These are phyloP conservation scores for Gaeumannomyces sp. DNA, from an alignment of 2,329 filamentous ascomycete genomes.

Conservation along the genomic window DNA sequence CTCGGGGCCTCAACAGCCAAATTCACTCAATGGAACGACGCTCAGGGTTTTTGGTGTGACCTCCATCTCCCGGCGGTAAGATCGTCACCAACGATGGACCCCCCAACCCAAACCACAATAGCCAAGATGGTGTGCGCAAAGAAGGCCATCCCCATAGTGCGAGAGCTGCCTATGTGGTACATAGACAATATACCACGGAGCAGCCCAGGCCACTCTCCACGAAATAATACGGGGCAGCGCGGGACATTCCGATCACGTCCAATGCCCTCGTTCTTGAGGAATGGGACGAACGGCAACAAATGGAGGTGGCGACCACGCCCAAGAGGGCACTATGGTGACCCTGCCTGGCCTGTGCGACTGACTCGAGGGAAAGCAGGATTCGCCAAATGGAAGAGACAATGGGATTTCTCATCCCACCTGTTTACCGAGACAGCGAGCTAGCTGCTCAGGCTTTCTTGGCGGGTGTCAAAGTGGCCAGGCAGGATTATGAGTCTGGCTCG, in stretches of 20 bases:
- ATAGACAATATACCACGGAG: neutral
- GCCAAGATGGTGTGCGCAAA: neutral
- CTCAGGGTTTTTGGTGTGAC: neutral
- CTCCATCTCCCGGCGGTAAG: neutral
- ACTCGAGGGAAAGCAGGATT: constrained; percentile 1
- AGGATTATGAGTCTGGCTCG: too few species aligned
- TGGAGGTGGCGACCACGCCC: neutral
- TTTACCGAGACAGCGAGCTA: constrained; percentile 1
- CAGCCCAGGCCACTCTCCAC: too few species aligned
- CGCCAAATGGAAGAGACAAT: constrained; percentile 4
- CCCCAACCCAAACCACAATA: too few species aligned
- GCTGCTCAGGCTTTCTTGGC: constrained; percentile 6
- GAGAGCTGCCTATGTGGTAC: neutral
- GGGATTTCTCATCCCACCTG: neutral
- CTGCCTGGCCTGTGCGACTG: neutral
- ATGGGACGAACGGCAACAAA: neutral
- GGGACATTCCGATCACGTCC: neutral
- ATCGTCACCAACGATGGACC: neutral
- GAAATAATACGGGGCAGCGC: neutral
- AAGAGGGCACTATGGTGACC: too few species aligned
- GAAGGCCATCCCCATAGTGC: neutral
- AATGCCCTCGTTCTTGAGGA: neutral
- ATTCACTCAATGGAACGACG: neutral
- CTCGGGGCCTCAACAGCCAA: neutral
- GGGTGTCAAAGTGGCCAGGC: neutral